A percentile compares a stretch with the other conserved stretches of the same genome.
Conservation (phyloP, 768 basidiomycete genomes). For the Glaciozyma antarctica region DNA sequence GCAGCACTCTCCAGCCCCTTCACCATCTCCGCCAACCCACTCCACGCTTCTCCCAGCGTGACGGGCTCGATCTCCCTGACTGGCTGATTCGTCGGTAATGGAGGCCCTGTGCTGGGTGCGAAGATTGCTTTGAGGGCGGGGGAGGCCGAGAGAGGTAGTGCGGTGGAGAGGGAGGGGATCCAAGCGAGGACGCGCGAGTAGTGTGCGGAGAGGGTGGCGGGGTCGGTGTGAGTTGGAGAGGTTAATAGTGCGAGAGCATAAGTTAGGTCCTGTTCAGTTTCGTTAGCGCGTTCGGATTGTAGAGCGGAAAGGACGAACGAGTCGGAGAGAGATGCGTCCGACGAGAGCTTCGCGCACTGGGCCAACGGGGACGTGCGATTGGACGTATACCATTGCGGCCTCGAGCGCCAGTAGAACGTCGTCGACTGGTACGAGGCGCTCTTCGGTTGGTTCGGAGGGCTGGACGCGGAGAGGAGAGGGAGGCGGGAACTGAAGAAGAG, state of each 20-base stretch:
- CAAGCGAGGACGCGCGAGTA: constrained; percentile 4
- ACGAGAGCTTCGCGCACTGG: background rate
- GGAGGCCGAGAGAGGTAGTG: background rate
- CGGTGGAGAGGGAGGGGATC: background rate
- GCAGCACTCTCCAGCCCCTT: background rate
- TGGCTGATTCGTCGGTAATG: constrained; percentile 16
- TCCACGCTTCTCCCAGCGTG: constrained; percentile 6
- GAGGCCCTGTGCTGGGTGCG: background rate
- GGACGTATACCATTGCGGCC: constrained; percentile 3
- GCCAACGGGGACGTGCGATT: background rate
- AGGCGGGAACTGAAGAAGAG: background rate
- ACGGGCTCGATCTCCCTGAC: constrained; percentile 9
- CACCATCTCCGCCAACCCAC: background rate
- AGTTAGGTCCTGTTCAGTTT: constrained; percentile 14
- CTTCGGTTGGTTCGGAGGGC: constrained; percentile 2
- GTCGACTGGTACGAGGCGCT: constrained; percentile 11
- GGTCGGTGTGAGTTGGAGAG: constrained; percentile 9
- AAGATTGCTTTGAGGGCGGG: background rate
- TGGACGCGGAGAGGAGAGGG: background rate
- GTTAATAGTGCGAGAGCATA: constrained; percentile 18
- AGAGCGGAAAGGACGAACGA: constrained; percentile 5
- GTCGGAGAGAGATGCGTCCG: constrained; percentile 5
- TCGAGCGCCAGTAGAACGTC: constrained; percentile 17
- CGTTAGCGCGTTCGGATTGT: background rate
- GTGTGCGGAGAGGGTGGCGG: constrained; percentile 4